phyloP scores from a whole-genome alignment of 257 asterid species.

The Osmanthus fragrans region DNA sequence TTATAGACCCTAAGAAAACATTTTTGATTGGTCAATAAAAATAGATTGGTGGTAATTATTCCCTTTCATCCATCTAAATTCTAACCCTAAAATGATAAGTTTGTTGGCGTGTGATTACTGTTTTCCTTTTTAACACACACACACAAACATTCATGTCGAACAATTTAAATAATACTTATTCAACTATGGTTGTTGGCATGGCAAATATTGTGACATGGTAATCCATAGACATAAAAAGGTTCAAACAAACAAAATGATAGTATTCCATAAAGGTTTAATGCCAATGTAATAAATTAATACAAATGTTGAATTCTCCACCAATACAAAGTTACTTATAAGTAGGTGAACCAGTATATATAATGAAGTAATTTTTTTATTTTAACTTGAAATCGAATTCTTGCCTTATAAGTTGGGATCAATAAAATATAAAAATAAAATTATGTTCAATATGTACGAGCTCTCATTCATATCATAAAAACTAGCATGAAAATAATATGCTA shows the following conservation, averaged over 20 bases:
- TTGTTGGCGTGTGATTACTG: slow-evolving; percentile 1
- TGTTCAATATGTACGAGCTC: background rate
- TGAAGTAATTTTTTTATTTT: too few species aligned
- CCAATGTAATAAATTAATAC: background rate
- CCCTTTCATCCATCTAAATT: too few species aligned
- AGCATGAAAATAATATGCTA: too few species aligned
- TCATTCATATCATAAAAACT: background rate
- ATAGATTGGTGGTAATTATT: too few species aligned
- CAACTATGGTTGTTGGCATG: slow-evolving; percentile 19
- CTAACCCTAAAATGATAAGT: too few species aligned
- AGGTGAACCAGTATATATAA: too few species aligned
- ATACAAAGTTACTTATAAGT: too few species aligned
- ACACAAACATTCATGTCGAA: slow-evolving; percentile 10
- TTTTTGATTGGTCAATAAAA: too few species aligned
- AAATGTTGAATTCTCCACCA: background rate
- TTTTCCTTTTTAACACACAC: slow-evolving; percentile 27
- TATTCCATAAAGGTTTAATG: slow-evolving; percentile 8
- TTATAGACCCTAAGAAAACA: too few species aligned
- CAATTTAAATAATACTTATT: background rate
- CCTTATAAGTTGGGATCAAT: too few species aligned
- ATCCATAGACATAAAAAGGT: background rate
- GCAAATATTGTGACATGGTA: slow-evolving; percentile 9
- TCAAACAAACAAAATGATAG: background rate
- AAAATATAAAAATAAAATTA: too few species aligned
- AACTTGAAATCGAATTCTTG: too few species aligned